Evolutionary conservation across 2,329 filamentous ascomycete genomes (phyloP), one percentile per base, ranked within the genome.

Genomic region (Lasiodiplodia theobromae): DNA sequence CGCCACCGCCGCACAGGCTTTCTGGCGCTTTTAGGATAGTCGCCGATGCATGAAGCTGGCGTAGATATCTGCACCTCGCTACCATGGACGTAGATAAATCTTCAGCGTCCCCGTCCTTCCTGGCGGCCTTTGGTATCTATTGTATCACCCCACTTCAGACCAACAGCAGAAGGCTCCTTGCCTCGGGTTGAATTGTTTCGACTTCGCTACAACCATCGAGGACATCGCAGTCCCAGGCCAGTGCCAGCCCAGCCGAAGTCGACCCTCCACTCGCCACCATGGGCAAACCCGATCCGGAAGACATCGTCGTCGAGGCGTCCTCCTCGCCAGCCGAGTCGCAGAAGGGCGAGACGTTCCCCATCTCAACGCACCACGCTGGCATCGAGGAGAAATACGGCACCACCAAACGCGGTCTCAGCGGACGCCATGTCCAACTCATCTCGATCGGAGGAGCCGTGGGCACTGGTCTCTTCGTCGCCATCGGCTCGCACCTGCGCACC

Each of bases 381-480:
- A 63, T 63, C 60, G 47, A 56, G 8, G 49, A 66, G 21, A 66
- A 66, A 44, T 66, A 66, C 47, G 63, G 63, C 63, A 66, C 51
- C 34, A 66, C 49, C n/a, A 66, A 66, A 34, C 51, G 63, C 23
- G 65, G 65, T 2, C 65, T 67, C 34, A 58, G 28, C 37, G 40
- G 54, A 2, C 67, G 67, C 49, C 67, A 68, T 28, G 63, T 66
- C 5, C 67, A 68, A 31, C 49, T 68, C 40, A 68, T 68, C 38
- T 57, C 58, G 6, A 65, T 68, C 25, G 67, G 67, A 23, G 67
- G 67, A 4, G 44, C 67, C 1, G 40, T 68, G 5, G 67, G 67
- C 16, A 68, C 67, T 12, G 63, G 58, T 14, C 52, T 68, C 28
- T 68, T 68, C 47, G 67, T 68, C 14, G 58, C 47, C 18, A 66